Evolutionary conservation across 257 asterid species (phyloP).

Genomic region (Nemophila menziesii): DNA sequence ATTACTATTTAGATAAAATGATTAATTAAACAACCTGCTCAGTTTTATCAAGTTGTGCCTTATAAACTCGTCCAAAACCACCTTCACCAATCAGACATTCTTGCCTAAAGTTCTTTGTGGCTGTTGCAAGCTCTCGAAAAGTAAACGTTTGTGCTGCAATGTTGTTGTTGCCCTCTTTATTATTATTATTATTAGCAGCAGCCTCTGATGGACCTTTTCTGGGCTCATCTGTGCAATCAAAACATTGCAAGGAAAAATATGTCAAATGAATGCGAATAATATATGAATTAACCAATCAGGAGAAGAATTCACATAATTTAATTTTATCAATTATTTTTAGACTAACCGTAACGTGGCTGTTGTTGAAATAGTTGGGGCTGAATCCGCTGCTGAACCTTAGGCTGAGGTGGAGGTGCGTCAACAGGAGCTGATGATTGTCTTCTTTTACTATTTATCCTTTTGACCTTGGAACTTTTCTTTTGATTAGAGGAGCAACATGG

Average conservation of each 20-base stretch:
- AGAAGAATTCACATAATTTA: not conserved
- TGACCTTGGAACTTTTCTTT: slow-evolving; percentile 32
- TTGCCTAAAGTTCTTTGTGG: slow-evolving; percentile 80
- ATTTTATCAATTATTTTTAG: too few relatives aligned
- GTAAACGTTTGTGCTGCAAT: slow-evolving; percentile 86
- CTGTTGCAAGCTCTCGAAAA: slow-evolving; percentile 73
- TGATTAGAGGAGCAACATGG: slow-evolving; percentile 58
- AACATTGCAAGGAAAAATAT: too few relatives aligned
- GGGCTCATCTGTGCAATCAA: slow-evolving; percentile 11
- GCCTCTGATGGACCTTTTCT: slow-evolving; percentile 17
- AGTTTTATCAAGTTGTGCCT: slow-evolving; percentile 53
- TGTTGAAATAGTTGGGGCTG: not conserved
- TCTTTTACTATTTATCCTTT: slow-evolving; percentile 12
- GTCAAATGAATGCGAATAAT: too few relatives aligned
- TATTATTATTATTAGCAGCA: slow-evolving; percentile 12
- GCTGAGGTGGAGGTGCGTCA: slow-evolving; percentile 18
- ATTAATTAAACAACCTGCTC: slow-evolving; percentile 37
- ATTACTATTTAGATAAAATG: not conserved
- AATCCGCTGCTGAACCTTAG: not conserved
- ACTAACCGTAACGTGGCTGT: not conserved
- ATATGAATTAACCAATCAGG: not conserved
- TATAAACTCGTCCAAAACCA: slow-evolving; percentile 86
- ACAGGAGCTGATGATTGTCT: slow-evolving; percentile 14
- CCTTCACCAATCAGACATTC: slow-evolving; percentile 85
- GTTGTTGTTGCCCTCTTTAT: slow-evolving; percentile 29